Percentiles rank a stretch among this genome's conserved stretches.
Evolutionary conservation across 2,329 filamentous ascomycete species (phyloP).

Genomic region (Tympanopsis confertula): DNA sequence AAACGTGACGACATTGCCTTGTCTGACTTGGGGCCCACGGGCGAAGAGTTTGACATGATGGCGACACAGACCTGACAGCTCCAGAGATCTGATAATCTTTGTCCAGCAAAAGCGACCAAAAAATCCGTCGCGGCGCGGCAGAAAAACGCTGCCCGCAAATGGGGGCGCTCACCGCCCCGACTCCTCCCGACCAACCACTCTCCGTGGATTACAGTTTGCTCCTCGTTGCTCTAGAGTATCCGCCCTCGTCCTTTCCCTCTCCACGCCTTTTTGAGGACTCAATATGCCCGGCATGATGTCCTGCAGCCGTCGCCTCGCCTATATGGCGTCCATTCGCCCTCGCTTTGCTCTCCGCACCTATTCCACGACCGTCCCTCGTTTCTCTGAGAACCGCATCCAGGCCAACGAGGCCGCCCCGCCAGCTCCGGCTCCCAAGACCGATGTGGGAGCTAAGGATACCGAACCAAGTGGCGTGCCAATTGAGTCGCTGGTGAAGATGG

Average conservation of each 20-base stretch:
- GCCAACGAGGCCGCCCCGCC: background rate
- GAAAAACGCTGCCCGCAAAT: too few relatives aligned
- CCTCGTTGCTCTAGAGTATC: too few relatives aligned
- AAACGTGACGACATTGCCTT: slow-evolving; percentile 1
- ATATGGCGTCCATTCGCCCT: background rate
- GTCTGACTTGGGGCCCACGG: background rate
- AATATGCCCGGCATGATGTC: background rate
- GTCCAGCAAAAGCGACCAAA: too few relatives aligned
- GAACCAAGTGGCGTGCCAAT: background rate
- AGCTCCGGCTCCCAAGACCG: background rate
- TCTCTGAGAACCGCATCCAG: background rate
- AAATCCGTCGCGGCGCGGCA: too few relatives aligned
- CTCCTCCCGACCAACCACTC: too few relatives aligned
- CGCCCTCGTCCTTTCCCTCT: background rate
- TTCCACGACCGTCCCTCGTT: background rate
- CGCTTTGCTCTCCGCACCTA: background rate
- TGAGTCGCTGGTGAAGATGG: slow-evolving; percentile 22
- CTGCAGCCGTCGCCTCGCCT: background rate
- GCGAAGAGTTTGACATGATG: background rate
- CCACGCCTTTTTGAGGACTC: background rate
- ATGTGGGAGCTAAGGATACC: background rate
- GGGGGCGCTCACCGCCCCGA: too few relatives aligned
- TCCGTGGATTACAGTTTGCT: too few relatives aligned
- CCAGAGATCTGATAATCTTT: too few relatives aligned
- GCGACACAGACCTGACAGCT: too few relatives aligned